Conservation (phyloP, 106 monocot genomes). For the Triglochin maritima region DNA sequence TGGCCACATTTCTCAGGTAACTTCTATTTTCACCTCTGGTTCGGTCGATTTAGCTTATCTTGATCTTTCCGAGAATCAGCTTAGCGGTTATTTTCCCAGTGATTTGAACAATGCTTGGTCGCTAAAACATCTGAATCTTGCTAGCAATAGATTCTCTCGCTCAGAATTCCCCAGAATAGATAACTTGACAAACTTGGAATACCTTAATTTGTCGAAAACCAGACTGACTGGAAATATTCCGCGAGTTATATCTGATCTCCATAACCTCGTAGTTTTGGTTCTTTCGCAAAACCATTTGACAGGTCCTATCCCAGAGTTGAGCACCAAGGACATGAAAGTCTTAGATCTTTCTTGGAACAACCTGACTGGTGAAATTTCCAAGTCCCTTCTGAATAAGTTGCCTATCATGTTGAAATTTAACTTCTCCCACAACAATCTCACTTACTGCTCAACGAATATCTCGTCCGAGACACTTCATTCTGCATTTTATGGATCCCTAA, state of each 20-base stretch:
- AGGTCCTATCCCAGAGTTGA: constrained; percentile 46
- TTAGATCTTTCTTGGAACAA: constrained; percentile 78
- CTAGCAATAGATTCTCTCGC: constrained; percentile 52
- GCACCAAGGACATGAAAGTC: constrained; percentile 16
- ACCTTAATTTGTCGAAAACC: constrained; percentile 62
- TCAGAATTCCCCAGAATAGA: constrained; percentile 30
- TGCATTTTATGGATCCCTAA: constrained; percentile 39
- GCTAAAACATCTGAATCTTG: constrained; percentile 75
- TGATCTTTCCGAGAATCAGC: constrained; percentile 54
- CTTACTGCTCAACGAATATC: constrained; percentile 39
- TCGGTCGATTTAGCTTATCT: constrained; percentile 41
- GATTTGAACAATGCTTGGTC: constrained; percentile 14
- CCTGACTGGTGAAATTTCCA: constrained; percentile 60
- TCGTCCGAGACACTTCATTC: constrained; percentile 17
- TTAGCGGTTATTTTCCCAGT: constrained; percentile 38
- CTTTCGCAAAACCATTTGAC: constrained; percentile 55
- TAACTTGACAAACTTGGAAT: constrained; percentile 30
- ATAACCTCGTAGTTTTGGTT: constrained; percentile 39
- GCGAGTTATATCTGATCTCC: constrained; percentile 30
- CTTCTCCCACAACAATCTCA: constrained; percentile 83
- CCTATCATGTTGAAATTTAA: constrained; percentile 42
- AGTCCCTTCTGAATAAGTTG: constrained; percentile 28
- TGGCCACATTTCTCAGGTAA: constrained; percentile 39
- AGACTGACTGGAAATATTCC: constrained; percentile 42
- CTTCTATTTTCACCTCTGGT: constrained; percentile 22